Base-by-base conservation (phyloP, 1,284 basidiomycete genomes). In the Puccinia horiana region DNA sequence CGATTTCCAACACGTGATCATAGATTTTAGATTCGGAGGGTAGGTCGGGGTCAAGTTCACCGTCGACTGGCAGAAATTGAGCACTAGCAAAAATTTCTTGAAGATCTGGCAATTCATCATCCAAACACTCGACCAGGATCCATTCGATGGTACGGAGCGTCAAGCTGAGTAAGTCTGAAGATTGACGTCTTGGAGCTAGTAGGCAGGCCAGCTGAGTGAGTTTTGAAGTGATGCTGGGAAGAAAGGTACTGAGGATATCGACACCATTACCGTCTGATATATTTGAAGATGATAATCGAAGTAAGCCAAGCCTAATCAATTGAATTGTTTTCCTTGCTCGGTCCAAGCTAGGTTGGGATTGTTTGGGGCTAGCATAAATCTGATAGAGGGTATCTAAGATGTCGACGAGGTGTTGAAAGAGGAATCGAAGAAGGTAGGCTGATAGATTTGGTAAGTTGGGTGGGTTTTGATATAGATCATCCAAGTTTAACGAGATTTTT, bases 151-250 rank as follows among this genome's bases (percentile, higher is more conserved):
- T 61, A 6, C n/a, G 29, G 35, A 75, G 37, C 18, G 37, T 75
- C 8, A 54, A 61, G 49, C 37, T 56, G 29, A 75, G 54, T 37
- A 61, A 35, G 16, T 32, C 56, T 16, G 73, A 75, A 26, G 54
- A 75, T 58, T 61, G 73, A 35, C 32, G 49, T 23, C 40, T 35
- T 40, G 29, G 52, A 11, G 73, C 49, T 49, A 75, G 54, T 23
- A 75, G 49, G 35, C 35, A 75, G 56, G 54, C 73, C 40, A 75
- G 42, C 35, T 58, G 73, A 58, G 54, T 58, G 54, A 75, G 73
- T 61, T 75, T 75, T 40, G 73, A 75, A 54, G 56, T 75, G 32
- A 47, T 40, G 18, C 73, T 56, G 35, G 73, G 73, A n/a, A 75
- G 47, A 26, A 56, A 75, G 35, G 73, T 75, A 49, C 52, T 75